Evolutionary conservation across 192 early-diverging fungal species (phyloP).

Genomic region (Kickxella alabastrina): DNA sequence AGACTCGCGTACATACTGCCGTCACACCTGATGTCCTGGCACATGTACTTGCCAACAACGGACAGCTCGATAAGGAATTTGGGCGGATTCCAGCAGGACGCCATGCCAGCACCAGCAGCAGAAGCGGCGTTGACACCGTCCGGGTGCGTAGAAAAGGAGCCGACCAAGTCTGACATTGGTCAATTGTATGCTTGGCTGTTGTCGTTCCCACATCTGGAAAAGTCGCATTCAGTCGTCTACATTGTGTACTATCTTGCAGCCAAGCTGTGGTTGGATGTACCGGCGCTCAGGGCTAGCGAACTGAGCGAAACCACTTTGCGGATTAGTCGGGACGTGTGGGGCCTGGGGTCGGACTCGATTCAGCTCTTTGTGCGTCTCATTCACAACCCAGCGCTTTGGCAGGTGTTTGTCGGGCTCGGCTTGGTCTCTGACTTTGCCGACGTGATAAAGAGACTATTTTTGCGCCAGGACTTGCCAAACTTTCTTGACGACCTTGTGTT

Average conservation of each 20-base stretch:
- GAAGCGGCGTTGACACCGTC: too few species aligned
- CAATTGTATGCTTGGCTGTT: constrained; percentile 6
- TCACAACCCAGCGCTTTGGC: constrained; percentile 3
- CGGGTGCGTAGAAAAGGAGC: neutral
- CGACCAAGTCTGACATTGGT: neutral
- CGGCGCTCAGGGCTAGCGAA: neutral
- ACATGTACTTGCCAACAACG: constrained; percentile 8
- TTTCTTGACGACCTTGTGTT: neutral
- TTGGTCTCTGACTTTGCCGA: constrained; percentile 7
- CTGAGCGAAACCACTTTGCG: neutral
- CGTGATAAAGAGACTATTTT: constrained; percentile 1
- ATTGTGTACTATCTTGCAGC: constrained; percentile 28
- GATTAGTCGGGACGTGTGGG: constrained; percentile 30
- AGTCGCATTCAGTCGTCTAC: constrained; percentile 5
- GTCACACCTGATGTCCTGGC: constrained; percentile 33
- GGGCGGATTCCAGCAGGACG: neutral
- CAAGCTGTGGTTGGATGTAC: constrained; percentile 16
- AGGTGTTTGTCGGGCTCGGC: constrained; percentile 4
- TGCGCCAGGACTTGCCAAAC: neutral
- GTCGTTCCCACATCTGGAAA: constrained; percentile 2
- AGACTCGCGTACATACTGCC: constrained; percentile 21
- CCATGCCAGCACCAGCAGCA: neutral
- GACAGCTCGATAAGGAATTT: neutral
- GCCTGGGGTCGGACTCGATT: constrained; percentile 21
- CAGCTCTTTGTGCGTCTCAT: constrained; percentile 18